A percentile compares a stretch with the other conserved stretches of the same genome.
Conservation (phyloP, 208 protist species). For the Wallacemonas sp. region DNA sequence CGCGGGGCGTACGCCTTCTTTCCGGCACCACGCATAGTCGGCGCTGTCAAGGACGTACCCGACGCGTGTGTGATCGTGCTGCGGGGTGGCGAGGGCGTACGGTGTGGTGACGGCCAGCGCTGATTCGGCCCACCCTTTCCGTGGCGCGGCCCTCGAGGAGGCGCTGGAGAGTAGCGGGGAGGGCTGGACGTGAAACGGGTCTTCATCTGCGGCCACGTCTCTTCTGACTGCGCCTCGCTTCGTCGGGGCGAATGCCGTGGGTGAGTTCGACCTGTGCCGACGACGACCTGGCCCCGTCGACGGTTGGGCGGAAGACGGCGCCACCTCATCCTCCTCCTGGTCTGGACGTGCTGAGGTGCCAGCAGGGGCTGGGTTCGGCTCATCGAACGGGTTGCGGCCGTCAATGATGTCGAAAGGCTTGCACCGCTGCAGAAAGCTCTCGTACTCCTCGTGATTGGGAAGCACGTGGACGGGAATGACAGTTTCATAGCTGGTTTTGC, state of each 20-base stretch:
- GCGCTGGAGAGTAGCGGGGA: not conserved
- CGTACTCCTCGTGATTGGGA: slow-evolving; percentile 33
- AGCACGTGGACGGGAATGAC: slow-evolving; percentile 56
- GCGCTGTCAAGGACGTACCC: slow-evolving; percentile 64
- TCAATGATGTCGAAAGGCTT: slow-evolving; percentile 75
- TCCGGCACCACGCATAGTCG: slow-evolving; percentile 69
- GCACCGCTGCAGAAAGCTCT: slow-evolving; percentile 24
- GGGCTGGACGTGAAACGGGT: slow-evolving; percentile 6
- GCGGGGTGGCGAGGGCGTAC: slow-evolving; percentile 44
- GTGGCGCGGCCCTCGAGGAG: not conserved
- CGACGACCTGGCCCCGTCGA: no score
- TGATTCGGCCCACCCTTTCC: slow-evolving; percentile 34
- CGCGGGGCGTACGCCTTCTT: slow-evolving; percentile 23
- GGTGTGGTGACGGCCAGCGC: slow-evolving; percentile 29
- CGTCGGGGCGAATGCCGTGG: not conserved
- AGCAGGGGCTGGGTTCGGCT: not conserved
- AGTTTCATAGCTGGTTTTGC: slow-evolving; percentile 51
- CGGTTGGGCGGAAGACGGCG: no score
- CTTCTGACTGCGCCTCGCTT: not conserved
- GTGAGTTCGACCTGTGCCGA: not conserved
- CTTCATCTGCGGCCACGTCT: slow-evolving; percentile 5
- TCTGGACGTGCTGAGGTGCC: no score
- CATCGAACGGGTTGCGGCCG: slow-evolving; percentile 49
- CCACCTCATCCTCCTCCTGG: no score
- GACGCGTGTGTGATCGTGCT: slow-evolving; percentile 46